A percentile compares a stretch with the other conserved stretches of the same genome.
Conservation (phyloP, 768 basidiomycete species). For the Clavulina sp. region DNA sequence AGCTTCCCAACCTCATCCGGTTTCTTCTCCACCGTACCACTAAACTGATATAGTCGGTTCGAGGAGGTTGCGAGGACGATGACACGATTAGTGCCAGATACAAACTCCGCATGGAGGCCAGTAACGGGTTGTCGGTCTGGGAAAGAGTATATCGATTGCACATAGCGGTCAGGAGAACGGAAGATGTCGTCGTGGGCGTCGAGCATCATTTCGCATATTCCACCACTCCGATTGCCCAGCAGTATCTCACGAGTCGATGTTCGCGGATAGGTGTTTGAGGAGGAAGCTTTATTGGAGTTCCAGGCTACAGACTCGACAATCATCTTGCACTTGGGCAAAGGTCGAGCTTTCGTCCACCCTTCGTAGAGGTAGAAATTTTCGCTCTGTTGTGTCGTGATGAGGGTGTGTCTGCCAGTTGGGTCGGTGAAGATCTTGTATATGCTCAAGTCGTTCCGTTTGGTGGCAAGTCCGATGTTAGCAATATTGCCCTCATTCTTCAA, state of each 20-base stretch:
- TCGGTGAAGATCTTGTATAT: conserved; percentile 80
- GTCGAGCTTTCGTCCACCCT: conserved; percentile 65
- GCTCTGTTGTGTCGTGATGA: conserved; percentile 71
- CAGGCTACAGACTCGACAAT: conserved; percentile 84
- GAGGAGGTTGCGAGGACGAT: conserved; percentile 73
- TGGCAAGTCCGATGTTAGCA: conserved; percentile 42
- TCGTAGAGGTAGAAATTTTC: conserved; percentile 88
- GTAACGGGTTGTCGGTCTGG: conserved; percentile 71
- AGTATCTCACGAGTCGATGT: conserved; percentile 73
- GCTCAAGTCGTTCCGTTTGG: conserved; percentile 45
- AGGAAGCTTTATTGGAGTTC: conserved; percentile 53
- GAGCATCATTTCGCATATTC: conserved; percentile 73
- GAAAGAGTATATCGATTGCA: conserved; percentile 55
- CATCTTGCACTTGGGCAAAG: conserved; percentile 65
- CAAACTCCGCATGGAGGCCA: conserved; percentile 64
- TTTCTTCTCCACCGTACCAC: conserved; percentile 46
- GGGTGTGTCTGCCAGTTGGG: conserved; percentile 78
- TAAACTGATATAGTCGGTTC: conserved; percentile 80
- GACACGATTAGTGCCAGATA: conserved; percentile 11
- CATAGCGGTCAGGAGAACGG: conserved; percentile 70
- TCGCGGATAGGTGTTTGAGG: conserved; percentile 17
- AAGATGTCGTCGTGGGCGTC: conserved; percentile 87
- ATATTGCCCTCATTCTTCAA: conserved; percentile 77
- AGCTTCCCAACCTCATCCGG: conserved; percentile 53
- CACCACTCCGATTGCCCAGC: conserved; percentile 70